Evolutionary conservation across 345 rosid species (phyloP), one percentile per base, ranked within the genome.

Genomic region (Gossypium stocksii): DNA sequence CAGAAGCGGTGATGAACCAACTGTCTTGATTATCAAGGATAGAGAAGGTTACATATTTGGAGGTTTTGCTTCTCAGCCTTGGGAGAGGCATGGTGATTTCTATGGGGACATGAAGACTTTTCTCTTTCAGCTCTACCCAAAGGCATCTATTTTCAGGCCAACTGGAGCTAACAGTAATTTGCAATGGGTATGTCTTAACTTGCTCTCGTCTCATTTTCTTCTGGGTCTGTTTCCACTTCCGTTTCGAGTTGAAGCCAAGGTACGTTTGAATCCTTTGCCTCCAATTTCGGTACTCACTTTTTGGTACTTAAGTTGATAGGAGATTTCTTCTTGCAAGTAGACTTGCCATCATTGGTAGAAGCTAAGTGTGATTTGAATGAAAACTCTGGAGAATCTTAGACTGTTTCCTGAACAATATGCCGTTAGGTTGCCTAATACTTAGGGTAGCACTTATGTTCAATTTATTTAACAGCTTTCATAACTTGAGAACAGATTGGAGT

Each of bases 41-140:
- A 87, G 43, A 82, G 95, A 89, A 83, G 93, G 92, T 9, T 84
- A 81, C 76, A 80, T 94, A 34, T 89, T 84, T 62, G 98, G 97
- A 76, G 98, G 98, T 67, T 91, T 89, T 72, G 97, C 97, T 19
- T 92, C 98, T 76, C 97, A 88, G 76, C 90, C 97, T 43, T 92
- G 97, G 97, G 97, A 85, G 79, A 92, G 83, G 75, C 86, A 88
- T 74, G 80, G 91, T 6, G 90, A 92, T 83, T 94, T 94, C 84
- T 94, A 94, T 74, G 97, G 97, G 49, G 97, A 92, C 79, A 83
- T 94, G 95, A 94, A 94, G 80, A 88, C 93, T 66, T 91, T 92
- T 72, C 87, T 92, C 62, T 89, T 94, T 81, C 95, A 94, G 84
- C 92, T 92, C 3, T 83, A 82, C 74, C 97, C 97, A 44, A 82